Percentiles rank a stretch among this genome's conserved stretches.
Evolutionary conservation across 2,329 filamentous ascomycete genomes (phyloP).

Genomic region (Aspergillus sojae): DNA sequence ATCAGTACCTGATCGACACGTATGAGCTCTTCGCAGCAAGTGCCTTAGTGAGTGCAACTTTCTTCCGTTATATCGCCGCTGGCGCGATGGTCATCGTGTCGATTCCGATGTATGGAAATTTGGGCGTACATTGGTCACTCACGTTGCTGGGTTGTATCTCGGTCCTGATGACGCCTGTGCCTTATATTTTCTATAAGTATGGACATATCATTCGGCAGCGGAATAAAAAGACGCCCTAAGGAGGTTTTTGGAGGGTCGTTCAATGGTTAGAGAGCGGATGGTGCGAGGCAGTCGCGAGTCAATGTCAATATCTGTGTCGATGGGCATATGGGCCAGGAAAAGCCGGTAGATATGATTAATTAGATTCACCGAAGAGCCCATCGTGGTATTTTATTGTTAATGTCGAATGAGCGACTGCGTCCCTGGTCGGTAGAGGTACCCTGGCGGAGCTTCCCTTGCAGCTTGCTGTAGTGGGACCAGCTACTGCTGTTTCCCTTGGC

Average conservation of each 20-base stretch:
- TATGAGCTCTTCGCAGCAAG: constrained; percentile 56
- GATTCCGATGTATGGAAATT: constrained; percentile 41
- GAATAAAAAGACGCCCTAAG: constrained; percentile 11
- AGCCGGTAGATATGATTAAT: background rate
- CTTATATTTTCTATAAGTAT: constrained; percentile 45
- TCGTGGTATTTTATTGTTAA: background rate
- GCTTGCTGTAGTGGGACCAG: too few species aligned
- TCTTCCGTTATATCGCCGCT: constrained; percentile 42
- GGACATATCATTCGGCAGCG: constrained; percentile 18
- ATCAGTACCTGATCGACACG: constrained; percentile 60
- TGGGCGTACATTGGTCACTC: constrained; percentile 44
- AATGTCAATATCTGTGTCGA: background rate
- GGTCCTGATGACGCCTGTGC: constrained; percentile 44
- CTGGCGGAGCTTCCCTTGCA: too few species aligned
- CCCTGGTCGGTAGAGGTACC: too few species aligned
- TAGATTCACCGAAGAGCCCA: background rate
- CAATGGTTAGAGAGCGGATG: background rate
- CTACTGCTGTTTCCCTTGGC: too few species aligned
- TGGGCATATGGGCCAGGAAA: background rate
- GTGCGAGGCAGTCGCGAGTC: too few species aligned
- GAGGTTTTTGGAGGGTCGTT: background rate
- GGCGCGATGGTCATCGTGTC: constrained; percentile 39
- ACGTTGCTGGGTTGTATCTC: constrained; percentile 44
- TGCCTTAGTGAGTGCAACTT: constrained; percentile 46
- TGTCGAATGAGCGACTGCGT: too few species aligned